Evolutionary conservation across 768 basidiomycete species (phyloP).

Genomic region (Termitomyces sp.): DNA sequence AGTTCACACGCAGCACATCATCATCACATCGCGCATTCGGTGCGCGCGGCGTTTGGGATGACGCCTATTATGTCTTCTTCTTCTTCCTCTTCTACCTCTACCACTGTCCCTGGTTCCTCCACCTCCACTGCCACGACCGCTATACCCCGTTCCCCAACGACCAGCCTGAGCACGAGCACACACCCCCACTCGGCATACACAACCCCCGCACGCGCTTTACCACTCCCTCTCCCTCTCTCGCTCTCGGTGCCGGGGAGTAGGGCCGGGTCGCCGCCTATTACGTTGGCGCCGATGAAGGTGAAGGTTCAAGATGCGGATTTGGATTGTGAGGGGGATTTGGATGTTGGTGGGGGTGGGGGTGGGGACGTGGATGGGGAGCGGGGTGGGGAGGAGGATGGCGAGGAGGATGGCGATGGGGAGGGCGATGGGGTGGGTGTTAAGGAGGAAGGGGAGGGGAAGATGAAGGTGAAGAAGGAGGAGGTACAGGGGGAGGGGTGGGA

Average conservation of each 20-base stretch:
- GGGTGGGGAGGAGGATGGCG: too few species aligned
- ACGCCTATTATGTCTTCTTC: conserved; percentile 61
- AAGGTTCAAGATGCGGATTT: too few species aligned
- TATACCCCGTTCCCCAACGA: too few species aligned
- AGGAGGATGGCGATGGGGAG: not conserved
- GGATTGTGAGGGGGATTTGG: too few species aligned
- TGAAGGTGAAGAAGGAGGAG: not conserved
- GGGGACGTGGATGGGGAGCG: too few species aligned
- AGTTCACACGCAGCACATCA: conserved; percentile 32
- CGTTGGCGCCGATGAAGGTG: conserved; percentile 48
- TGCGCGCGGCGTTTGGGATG: conserved; percentile 89
- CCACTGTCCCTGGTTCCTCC: not conserved
- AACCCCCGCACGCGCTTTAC: conserved; percentile 13
- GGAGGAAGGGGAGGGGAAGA: not conserved
- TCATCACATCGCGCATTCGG: conserved; percentile 77
- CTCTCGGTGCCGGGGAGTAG: conserved; percentile 56
- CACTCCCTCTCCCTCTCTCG: conserved; percentile 41
- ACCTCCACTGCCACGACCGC: too few species aligned
- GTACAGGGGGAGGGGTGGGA: not conserved
- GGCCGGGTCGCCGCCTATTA: conserved; percentile 70
- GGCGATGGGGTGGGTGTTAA: not conserved
- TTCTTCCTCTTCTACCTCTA: conserved; percentile 3
- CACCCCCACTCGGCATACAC: conserved; percentile 22
- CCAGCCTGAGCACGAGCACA: conserved; percentile 6
- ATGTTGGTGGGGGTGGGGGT: too few species aligned